Evolutionary conservation across 2,329 filamentous ascomycete species (phyloP).

Genomic region (Pyricularia grisea): DNA sequence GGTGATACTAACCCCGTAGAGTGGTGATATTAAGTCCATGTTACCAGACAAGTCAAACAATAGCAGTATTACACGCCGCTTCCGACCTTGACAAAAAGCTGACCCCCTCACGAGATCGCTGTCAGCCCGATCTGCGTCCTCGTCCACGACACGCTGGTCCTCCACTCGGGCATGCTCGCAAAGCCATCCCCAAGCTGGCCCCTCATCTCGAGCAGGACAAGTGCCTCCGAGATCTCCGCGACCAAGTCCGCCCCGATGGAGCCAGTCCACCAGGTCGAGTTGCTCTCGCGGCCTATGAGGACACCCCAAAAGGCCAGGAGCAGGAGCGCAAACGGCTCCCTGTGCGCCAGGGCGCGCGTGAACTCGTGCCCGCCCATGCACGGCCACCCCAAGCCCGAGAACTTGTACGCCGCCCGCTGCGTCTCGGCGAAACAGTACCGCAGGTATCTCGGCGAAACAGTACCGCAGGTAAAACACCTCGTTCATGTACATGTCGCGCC

Average conservation of each 20-base stretch:
- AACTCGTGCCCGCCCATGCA: constrained; percentile 4
- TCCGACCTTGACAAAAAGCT: neutral
- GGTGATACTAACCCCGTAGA: neutral
- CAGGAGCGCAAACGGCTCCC: constrained; percentile 4
- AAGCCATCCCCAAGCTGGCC: constrained; percentile 4
- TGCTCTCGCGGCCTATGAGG: constrained; percentile 3
- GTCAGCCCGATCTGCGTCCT: constrained; percentile 3
- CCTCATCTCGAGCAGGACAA: constrained; percentile 5
- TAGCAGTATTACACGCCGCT: too few relatives aligned
- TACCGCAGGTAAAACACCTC: constrained; percentile 3
- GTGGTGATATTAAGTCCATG: too few relatives aligned
- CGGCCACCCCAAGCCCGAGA: constrained; percentile 2
- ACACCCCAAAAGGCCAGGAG: constrained; percentile 4
- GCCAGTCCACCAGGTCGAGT: constrained; percentile 4
- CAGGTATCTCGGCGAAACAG: constrained; percentile 5
- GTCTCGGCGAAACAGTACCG: constrained; percentile 4
- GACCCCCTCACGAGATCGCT: neutral
- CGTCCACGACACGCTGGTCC: constrained; percentile 2
- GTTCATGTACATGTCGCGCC: constrained; percentile 6
- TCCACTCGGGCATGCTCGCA: constrained; percentile 5
- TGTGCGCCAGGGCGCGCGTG: neutral
- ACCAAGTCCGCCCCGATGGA: constrained; percentile 2
- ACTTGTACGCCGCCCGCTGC: constrained; percentile 1
- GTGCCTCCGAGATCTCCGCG: constrained; percentile 5
- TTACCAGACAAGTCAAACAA: neutral